phyloP scores from a whole-genome alignment of 2,329 filamentous ascomycete genomes.

The Thelonectria olida region DNA sequence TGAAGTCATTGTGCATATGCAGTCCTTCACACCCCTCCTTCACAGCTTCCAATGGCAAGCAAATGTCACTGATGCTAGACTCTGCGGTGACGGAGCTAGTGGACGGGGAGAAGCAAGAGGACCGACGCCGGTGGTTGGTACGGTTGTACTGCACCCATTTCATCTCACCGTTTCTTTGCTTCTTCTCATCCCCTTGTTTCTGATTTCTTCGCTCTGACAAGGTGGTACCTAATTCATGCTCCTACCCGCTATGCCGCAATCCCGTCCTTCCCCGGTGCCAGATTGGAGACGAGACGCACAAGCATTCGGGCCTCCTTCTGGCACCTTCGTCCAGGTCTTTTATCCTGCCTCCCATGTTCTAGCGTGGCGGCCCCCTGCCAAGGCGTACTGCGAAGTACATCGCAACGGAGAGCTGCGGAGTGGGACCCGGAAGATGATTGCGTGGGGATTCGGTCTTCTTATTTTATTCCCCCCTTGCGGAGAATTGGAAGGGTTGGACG shows the following conservation, averaged over 20 bases:
- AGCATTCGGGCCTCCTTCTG: conserved; percentile 14
- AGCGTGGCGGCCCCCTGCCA: conserved; percentile 12
- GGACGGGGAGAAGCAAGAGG: conserved; percentile 7
- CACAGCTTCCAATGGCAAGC: background rate
- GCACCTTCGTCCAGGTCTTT: conserved; percentile 3
- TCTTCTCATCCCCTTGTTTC: conserved; percentile 18
- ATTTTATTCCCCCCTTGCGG: conserved; percentile 17
- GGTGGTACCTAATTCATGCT: conserved; percentile 10
- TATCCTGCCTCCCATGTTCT: conserved; percentile 9
- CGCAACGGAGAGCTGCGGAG: conserved; percentile 14
- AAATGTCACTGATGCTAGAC: background rate
- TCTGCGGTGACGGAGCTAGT: background rate
- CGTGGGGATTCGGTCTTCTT: conserved; percentile 22
- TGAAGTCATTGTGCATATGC: conserved; percentile 22
- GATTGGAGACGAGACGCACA: conserved; percentile 15
- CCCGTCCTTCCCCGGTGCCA: conserved; percentile 25
- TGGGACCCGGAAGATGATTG: conserved; percentile 27
- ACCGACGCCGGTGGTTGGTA: background rate
- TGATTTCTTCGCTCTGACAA: conserved; percentile 5
- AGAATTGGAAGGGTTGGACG: conserved; percentile 28
- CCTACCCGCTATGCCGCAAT: conserved; percentile 16
- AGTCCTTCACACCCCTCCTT: conserved; percentile 6
- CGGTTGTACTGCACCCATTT: background rate
- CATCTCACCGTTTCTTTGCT: conserved; percentile 23
- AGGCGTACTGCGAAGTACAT: too few species aligned